Percentiles rank a stretch among this genome's conserved stretches.
These are phyloP conservation scores for Melastoma malabathricum DNA, from an alignment of 345 rosid species.

Conservation along the genomic window DNA sequence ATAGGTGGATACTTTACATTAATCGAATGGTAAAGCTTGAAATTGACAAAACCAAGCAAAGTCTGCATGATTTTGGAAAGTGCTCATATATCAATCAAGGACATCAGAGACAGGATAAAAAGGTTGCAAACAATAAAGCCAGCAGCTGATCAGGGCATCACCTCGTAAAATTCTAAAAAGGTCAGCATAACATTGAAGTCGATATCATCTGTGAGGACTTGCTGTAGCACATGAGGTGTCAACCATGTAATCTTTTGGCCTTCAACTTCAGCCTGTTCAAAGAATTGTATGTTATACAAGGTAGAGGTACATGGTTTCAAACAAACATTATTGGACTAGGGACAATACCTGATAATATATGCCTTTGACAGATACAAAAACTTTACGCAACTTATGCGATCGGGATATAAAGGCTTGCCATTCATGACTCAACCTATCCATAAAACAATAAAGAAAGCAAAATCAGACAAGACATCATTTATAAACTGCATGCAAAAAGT, in stretches of 20 bases:
- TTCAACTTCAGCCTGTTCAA: slow-evolving; percentile 74
- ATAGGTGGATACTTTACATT: slow-evolving; percentile 84
- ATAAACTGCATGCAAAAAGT: background rate
- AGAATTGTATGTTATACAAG: background rate
- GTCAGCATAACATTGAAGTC: slow-evolving; percentile 70
- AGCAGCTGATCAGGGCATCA: slow-evolving; percentile 6
- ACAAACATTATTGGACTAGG: background rate
- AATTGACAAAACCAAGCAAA: slow-evolving; percentile 70
- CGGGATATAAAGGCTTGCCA: slow-evolving; percentile 92
- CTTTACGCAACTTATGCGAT: slow-evolving; percentile 66
- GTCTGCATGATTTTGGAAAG: slow-evolving; percentile 43
- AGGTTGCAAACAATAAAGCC: too few species aligned
- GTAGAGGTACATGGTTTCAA: too few species aligned
- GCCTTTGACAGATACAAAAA: slow-evolving; percentile 88
- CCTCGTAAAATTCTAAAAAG: slow-evolving; percentile 95
- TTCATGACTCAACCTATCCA: slow-evolving; percentile 71
- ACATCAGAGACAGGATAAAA: too few species aligned
- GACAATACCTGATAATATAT: slow-evolving; percentile 75
- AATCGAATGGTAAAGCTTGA: slow-evolving; percentile 66
- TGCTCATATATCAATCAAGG: too few species aligned
- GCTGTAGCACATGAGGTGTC: slow-evolving; percentile 84
- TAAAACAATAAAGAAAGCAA: slow-evolving; percentile 6
- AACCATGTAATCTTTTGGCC: slow-evolving; percentile 96
- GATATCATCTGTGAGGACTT: slow-evolving; percentile 87
- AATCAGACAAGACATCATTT: background rate